Conservation (phyloP, 73 alveolate genomes). For the Tetrahymena borealis region DNA sequence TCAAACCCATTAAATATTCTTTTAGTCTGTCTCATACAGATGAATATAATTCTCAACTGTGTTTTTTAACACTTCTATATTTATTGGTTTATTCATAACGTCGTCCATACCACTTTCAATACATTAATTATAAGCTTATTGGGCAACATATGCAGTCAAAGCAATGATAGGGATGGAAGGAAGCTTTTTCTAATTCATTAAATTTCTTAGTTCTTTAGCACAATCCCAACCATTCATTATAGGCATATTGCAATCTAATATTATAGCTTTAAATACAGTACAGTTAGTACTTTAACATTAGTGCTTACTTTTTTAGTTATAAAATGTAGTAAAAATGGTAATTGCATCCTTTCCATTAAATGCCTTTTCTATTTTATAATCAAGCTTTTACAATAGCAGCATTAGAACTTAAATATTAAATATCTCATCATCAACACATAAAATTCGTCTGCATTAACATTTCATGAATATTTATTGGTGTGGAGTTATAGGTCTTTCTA, state of each 20-base stretch:
- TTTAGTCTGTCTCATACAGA: not conserved
- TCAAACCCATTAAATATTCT: not conserved
- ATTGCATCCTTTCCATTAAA: conserved; percentile 42
- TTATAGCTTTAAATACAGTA: conserved; percentile 10
- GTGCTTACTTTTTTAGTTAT: not conserved
- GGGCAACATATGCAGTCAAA: conserved; percentile 30
- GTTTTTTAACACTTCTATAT: conserved; percentile 3
- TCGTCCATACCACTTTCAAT: conserved; percentile 19
- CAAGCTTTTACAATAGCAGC: conserved; percentile 1
- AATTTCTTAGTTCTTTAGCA: not conserved
- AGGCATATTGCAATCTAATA: conserved; percentile 42
- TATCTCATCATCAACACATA: conserved; percentile 37
- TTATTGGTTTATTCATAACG: conserved; percentile 23
- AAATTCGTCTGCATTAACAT: conserved; percentile 9
- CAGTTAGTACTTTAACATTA: conserved; percentile 19
- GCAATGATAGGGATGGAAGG: conserved; percentile 36
- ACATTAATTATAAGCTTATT: conserved; percentile 14
- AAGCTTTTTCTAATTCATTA: conserved; percentile 12
- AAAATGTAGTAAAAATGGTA: not conserved
- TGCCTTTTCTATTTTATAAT: conserved; percentile 21
- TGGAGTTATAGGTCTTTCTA: not conserved
- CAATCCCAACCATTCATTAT: conserved; percentile 41
- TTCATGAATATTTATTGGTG: not conserved
- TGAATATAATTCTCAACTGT: not conserved
- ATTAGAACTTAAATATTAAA: conserved; percentile 11